Base-by-base conservation (phyloP, 208 protist genomes). In the Trypanosoma theileri region DNA sequence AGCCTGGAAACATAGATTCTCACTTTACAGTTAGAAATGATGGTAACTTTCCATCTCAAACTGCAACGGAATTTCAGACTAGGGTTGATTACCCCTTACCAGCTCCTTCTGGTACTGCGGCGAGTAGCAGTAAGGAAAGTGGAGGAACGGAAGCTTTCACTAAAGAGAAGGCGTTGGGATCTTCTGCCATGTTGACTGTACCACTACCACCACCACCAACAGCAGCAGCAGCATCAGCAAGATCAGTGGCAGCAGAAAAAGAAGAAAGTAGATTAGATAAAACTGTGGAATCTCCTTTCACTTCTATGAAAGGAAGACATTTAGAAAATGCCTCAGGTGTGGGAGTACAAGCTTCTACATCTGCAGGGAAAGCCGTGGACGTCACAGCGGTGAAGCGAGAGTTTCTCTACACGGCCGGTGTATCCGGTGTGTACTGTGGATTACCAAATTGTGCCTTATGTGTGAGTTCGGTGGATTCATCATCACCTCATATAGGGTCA, bases 381-480 rank as follows among this genome's bases (percentile, higher is more conserved):
- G 11, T 12, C 4, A 21, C 21, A 59, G 3, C 48, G 31, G 14
- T 28, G 17, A 21, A 12, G 19, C 4, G 44, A 35, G 46, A 55
- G 3, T 44, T 75, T 54, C 21, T 54, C 1, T 75, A 69, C 22
- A 75, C 55, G 14, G 35, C 2, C 19, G 51, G 61, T 41, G 61
- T 75, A 17, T 53, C 57, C 19, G 69, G 69, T 12, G 69, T 75
- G 4, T 69, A 35, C 12, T 75, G 69, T 57, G 62, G 69, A 41
- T 45, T 75, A 21, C 69, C 69, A 45, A 53, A 58, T 28, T 75
- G 69, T 68, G 19, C 55, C 24, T 52, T 75, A 41, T 69, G 69
- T 56, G 3, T 26, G n/a, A 13, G 52, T 16, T 54, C 17, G 16
- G 10, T 50, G 22, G 17, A 8, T 13, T 14, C 24, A 31, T 31